Conservation (phyloP, 2,329 filamentous ascomycete species). For the Scedosporium minutisporum region DNA sequence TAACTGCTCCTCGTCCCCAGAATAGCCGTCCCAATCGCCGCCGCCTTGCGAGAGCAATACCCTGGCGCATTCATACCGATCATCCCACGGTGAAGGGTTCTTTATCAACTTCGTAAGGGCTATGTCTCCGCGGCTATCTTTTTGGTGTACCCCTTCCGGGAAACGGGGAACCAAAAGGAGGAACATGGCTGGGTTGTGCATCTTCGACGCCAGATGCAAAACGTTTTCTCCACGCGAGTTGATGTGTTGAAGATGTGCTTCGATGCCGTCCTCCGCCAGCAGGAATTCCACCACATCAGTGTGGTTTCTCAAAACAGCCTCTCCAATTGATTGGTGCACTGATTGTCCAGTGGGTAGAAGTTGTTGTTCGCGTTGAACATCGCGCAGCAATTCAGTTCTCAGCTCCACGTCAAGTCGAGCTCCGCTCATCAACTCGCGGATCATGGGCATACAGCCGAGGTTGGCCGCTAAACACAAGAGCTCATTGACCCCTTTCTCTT, state of each 20-base stretch:
- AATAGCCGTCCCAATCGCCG: no score
- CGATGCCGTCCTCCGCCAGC: neutral
- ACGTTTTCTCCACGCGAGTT: neutral
- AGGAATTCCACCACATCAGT: neutral
- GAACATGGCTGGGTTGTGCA: neutral
- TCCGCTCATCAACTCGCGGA: neutral
- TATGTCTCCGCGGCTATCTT: neutral
- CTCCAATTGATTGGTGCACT: neutral
- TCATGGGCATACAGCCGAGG: neutral
- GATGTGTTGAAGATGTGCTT: neutral
- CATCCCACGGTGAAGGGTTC: neutral
- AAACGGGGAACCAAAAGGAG: neutral
- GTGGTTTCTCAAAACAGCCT: neutral
- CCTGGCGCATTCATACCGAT: neutral
- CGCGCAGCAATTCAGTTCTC: neutral
- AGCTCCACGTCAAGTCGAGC: neutral
- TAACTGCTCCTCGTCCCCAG: no score
- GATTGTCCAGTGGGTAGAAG: neutral
- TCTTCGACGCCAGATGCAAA: neutral
- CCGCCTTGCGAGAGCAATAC: neutral
- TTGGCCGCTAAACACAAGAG: neutral
- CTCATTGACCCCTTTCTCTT: neutral
- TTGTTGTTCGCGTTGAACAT: neutral
- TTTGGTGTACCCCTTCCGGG: neutral
- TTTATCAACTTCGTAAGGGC: neutral